Evolutionary conservation across 83 land plant genomes (phyloP).

Genomic region (Picea abies): DNA sequence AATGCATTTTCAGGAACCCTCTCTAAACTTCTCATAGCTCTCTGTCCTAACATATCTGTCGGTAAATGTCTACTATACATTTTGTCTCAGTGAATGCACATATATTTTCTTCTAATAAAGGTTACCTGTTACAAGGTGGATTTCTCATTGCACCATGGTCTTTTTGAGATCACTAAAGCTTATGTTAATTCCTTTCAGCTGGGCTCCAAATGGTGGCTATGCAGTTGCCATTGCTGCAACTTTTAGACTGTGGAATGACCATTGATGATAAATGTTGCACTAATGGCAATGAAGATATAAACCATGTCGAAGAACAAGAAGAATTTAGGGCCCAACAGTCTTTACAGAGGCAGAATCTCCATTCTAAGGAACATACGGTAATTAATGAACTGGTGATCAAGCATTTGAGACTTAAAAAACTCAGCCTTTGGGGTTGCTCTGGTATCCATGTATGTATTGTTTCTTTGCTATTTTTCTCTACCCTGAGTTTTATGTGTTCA

Average conservation of each 20-base stretch:
- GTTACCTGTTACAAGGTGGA: no score
- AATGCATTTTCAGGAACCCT: slow-evolving; percentile 47
- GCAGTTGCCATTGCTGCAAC: slow-evolving; percentile 60
- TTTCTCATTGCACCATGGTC: no score
- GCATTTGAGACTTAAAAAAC: slow-evolving; percentile 46
- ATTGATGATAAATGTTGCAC: slow-evolving; percentile 32
- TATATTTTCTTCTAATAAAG: no score
- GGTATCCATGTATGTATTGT: slow-evolving; percentile 43
- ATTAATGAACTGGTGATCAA: slow-evolving; percentile 63
- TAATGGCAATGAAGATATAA: slow-evolving; percentile 7
- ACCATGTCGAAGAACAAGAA: neutral
- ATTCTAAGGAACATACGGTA: slow-evolving; percentile 25
- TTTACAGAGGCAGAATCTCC: slow-evolving; percentile 8
- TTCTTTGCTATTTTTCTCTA: no score
- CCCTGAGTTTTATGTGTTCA: no score
- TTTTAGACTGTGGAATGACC: slow-evolving; percentile 71
- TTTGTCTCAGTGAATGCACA: no score
- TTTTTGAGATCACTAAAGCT: no score
- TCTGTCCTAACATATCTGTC: slow-evolving; percentile 63
- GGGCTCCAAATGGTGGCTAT: slow-evolving; percentile 71
- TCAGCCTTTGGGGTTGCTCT: slow-evolving; percentile 81
- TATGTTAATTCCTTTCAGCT: no score
- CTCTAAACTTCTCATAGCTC: slow-evolving; percentile 58
- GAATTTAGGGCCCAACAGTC: neutral
- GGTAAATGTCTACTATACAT: no score